Conservation (phyloP, 2,329 filamentous ascomycete species). For the Hymenotorrendiella dingleyae region DNA sequence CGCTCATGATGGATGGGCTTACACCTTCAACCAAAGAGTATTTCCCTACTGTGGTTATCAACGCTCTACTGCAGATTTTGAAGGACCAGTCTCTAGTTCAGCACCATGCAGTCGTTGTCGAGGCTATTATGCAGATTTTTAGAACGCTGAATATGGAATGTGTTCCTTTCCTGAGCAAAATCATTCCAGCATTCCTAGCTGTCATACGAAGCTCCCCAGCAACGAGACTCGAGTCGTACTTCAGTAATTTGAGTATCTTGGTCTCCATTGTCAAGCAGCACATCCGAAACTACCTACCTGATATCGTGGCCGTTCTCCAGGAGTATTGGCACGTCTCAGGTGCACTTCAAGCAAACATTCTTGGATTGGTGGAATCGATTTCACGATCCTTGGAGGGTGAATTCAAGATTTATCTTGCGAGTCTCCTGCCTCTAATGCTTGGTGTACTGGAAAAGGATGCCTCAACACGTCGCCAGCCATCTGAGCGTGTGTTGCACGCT, state of each 20-base stretch:
- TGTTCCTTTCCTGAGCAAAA: conserved; percentile 87
- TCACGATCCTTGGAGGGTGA: conserved; percentile 91
- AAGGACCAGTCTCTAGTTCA: conserved; percentile 85
- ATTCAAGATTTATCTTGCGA: conserved; percentile 93
- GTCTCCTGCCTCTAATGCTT: conserved; percentile 87
- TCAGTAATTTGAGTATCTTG: conserved; percentile 89
- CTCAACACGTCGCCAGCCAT: conserved; percentile 69
- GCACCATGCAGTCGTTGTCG: conserved; percentile 89
- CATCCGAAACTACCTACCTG: conserved; percentile 82
- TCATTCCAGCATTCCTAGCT: conserved; percentile 86
- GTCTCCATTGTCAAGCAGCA: conserved; percentile 96
- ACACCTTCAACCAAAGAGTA: conserved; percentile 98
- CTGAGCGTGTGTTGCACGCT: conserved; percentile 86
- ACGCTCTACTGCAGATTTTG: conserved; percentile 84
- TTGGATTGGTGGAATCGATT: conserved; percentile 89
- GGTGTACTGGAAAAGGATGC: conserved; percentile 84
- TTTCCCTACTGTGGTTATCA: conserved; percentile 96
- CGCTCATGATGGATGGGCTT: conserved; percentile 93
- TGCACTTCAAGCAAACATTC: conserved; percentile 81
- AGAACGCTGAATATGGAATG: conserved; percentile 93
- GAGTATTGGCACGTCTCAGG: conserved; percentile 84
- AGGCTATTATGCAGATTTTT: conserved; percentile 98
- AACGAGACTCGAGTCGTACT: conserved; percentile 85
- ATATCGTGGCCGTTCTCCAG: conserved; percentile 79
- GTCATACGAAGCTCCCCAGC: conserved; percentile 79